Base-by-base conservation (phyloP, 75 land plant genomes). In the Selaginella tamariscina region DNA sequence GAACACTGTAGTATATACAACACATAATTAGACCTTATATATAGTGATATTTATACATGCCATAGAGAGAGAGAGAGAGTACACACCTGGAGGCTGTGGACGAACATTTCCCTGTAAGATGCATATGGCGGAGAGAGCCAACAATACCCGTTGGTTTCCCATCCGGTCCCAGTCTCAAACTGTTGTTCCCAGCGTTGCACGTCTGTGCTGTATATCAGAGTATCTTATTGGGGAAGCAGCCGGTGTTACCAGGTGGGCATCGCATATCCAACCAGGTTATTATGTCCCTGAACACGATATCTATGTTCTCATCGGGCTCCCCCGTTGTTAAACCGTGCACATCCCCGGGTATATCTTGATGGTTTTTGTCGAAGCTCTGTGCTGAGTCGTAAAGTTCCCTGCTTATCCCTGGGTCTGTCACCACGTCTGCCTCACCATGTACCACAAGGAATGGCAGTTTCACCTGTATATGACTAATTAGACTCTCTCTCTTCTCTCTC, bases 241-340 rank as follows among this genome's bases (percentile, higher is more conserved):
- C 39, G 29, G 24, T n/a, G 21, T 22, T 29, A 24, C n/a, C 54
- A 49, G 65, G 32, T 1, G 18, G 31, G n/a, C 31, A 23, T 26
- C 68, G 76, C 74, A 74, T 70, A 57, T 78, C 76, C 5, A 85
- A 84, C 91, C 88, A 88, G 0, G 33, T 54, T 27, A 81, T 39
- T 65, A 88, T 83, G 73, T 88, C 91, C 5, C 66, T 24, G 67
- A 88, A 88, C 0, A 88, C 88, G 0, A 67, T 31, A 55, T 85
- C 82, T 0, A 88, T 54, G 75, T 83, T 85, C 9, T 83, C 70
- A 24, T 88, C 88, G 0, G 89, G 86, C 32, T 88, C 91, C 0
- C 88, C 88, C 2, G 77, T 49, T n/a, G 88, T 88, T 18, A 88
- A 73, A 21, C 67, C 88, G 33, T 88, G 88, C 91, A 88, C 85